These are phyloP conservation scores for Urtica urens DNA, from an alignment of 306 rosid genomes.

Conservation along the genomic window DNA sequence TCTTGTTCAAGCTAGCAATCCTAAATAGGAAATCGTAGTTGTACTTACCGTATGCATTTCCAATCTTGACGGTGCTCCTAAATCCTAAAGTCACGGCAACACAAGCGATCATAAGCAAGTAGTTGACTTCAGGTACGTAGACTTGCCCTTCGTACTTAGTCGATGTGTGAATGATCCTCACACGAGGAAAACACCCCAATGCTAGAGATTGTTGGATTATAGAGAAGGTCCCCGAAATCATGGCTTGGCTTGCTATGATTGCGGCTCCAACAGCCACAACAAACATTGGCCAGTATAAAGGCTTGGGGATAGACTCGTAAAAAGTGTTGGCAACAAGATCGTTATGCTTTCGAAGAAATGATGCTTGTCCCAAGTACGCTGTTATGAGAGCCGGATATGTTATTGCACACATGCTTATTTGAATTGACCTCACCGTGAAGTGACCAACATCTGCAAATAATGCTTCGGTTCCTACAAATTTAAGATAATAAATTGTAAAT, in stretches of 20 bases:
- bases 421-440: constrained; percentile 10
- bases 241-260: constrained; percentile 24
- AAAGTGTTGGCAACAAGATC: background rate
- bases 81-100: constrained; percentile 16
- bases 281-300: constrained; percentile 30
- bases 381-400: constrained; percentile 3
- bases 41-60: constrained; percentile 26
- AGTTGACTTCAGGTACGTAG: constrained; percentile 26
- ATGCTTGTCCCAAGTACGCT: constrained; percentile 11
- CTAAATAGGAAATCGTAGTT: background rate
- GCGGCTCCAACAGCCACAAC: constrained; percentile 25
- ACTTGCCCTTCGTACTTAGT: constrained; percentile 22
- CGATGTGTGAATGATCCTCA: constrained; percentile 29
- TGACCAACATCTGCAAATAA: constrained; percentile 12
- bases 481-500: background rate
- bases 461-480: constrained; percentile 13
- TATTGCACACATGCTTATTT: background rate
- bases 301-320: constrained; percentile 10
- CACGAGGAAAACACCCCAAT: constrained; percentile 27
- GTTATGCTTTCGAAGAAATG: constrained; percentile 3
- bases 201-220: constrained; percentile 22
- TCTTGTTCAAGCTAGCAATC: too few species aligned
- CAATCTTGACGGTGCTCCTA: constrained; percentile 6
- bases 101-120: constrained; percentile 23
- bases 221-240: constrained; percentile 30